A percentile compares a stretch with the other conserved stretches of the same genome.
Evolutionary conservation across 1,284 basidiomycete genomes (phyloP).

Genomic region (Puccinia horiana): DNA sequence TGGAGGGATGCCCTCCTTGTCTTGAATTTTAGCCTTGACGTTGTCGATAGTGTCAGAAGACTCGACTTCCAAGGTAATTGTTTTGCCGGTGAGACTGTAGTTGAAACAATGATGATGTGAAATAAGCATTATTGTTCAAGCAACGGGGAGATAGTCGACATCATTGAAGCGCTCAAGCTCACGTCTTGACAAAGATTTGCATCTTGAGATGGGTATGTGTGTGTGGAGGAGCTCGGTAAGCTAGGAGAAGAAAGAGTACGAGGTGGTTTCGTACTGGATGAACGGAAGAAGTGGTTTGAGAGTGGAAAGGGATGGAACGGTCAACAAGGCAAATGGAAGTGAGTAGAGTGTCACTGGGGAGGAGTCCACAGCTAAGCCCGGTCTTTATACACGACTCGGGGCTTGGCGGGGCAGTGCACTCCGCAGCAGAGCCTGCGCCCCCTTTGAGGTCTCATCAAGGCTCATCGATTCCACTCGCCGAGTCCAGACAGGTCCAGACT

Average conservation of each 20-base stretch:
- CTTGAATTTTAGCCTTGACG: too few relatives aligned
- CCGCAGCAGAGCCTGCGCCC: not conserved
- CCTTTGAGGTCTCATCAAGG: not conserved
- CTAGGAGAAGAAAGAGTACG: not conserved
- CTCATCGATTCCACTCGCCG: not conserved
- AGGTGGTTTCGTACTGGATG: too few relatives aligned
- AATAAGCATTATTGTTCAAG: not conserved
- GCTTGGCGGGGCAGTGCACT: not conserved
- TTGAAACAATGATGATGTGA: not conserved
- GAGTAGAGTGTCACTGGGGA: not conserved
- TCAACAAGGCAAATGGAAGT: not conserved
- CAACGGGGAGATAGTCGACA: not conserved
- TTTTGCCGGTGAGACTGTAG: slow-evolving; percentile 90
- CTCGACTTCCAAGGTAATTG: slow-evolving; percentile 91
- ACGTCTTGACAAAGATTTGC: slow-evolving; percentile 97
- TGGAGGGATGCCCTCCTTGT: too few relatives aligned
- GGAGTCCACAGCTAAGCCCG: too few relatives aligned
- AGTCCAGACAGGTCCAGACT: too few relatives aligned
- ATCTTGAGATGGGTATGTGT: slow-evolving; percentile 58
- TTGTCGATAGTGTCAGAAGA: too few relatives aligned
- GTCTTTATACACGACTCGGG: not conserved
- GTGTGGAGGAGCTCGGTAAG: not conserved
- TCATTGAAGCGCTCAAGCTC: not conserved
- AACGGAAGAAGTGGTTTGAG: too few relatives aligned
- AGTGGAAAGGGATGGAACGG: not conserved